Evolutionary conservation across 75 land plant genomes (phyloP), one percentile per base, ranked within the genome.

Genomic region (Chamaecyparis obtusa): DNA sequence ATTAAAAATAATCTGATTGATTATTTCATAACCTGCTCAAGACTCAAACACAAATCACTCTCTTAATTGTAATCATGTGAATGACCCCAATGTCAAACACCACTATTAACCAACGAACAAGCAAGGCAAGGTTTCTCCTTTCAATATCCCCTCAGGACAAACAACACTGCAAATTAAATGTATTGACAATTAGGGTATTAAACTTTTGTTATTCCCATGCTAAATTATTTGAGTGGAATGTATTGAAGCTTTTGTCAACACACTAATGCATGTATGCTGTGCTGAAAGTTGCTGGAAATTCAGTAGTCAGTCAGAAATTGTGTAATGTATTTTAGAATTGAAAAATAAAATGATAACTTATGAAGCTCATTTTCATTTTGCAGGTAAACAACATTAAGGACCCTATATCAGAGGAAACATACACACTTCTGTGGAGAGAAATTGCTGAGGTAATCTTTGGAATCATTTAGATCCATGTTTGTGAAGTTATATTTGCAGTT

Each of bases 351-450:
- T 80, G 11, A 44, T 24, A 44, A 44, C 49, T 43, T 44, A 44
- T 43, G 27, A 30, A 17, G 48, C 7, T 80, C n/a, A 43, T 80
- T 41, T 80, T 80, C 3, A 0, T 44, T 79, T 80, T 80, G 30
- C 48, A 80, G 83, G 19, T 80, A 27, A 80, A 80, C 44, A 6
- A 3, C 13, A 95, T 95, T 64, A 84, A 19, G 36, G 96, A 95
- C 79, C 96, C 96, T 60, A 89, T 95, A 4, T 87, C 37, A 83
- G 91, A 95, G 87, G 88, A 92, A 69, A 93, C 95, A 30, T 95
- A 93, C 91, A 93, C 88, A 48, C 88, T 86, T 74, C 88, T 92
- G 9, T 95, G 96, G 96, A 89, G 93, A 90, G 92, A 90, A 76
- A 91, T 91, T 86, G 95, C 96, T 86, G 92, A 91, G 96, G 96